phyloP scores from a whole-genome alignment of 1,284 basidiomycete genomes.

The Ceratobasidium theobromae region DNA sequence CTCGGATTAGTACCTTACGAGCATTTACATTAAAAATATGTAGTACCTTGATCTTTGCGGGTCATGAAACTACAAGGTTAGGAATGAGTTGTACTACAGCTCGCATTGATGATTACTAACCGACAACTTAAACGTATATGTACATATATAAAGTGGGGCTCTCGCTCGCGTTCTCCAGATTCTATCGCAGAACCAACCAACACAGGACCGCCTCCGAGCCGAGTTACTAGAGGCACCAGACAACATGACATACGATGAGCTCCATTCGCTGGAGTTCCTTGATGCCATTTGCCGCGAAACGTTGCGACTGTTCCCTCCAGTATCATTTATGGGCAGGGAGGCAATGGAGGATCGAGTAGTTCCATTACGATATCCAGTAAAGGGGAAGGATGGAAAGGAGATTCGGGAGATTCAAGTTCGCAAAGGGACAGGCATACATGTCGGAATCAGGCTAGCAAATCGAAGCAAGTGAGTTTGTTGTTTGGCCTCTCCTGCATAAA shows the following conservation, averaged over 20 bases:
- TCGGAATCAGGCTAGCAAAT: not conserved
- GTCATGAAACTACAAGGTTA: not conserved
- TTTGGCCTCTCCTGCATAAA: too few species aligned
- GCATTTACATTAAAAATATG: not conserved
- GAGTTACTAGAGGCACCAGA: not conserved
- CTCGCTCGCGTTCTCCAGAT: not conserved
- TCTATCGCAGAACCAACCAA: not conserved
- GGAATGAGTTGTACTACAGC: not conserved
- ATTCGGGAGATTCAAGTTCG: not conserved
- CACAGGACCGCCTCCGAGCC: not conserved
- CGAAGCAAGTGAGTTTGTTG: constrained; percentile 8
- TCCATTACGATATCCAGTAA: not conserved
- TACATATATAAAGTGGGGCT: too few species aligned
- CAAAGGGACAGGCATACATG: not conserved
- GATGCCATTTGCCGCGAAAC: constrained; percentile 4
- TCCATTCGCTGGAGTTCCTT: not conserved
- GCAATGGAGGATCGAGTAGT: not conserved
- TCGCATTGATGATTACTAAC: not conserved
- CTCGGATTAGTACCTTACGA: not conserved
- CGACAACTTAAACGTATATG: too few species aligned
- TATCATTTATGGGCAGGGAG: not conserved
- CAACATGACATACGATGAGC: not conserved
- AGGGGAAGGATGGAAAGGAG: not conserved
- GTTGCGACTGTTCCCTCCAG: not conserved
- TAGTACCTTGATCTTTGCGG: not conserved